Evolutionary conservation across 2,329 filamentous ascomycete genomes (phyloP).

Genomic region (Monosporascus sp.): DNA sequence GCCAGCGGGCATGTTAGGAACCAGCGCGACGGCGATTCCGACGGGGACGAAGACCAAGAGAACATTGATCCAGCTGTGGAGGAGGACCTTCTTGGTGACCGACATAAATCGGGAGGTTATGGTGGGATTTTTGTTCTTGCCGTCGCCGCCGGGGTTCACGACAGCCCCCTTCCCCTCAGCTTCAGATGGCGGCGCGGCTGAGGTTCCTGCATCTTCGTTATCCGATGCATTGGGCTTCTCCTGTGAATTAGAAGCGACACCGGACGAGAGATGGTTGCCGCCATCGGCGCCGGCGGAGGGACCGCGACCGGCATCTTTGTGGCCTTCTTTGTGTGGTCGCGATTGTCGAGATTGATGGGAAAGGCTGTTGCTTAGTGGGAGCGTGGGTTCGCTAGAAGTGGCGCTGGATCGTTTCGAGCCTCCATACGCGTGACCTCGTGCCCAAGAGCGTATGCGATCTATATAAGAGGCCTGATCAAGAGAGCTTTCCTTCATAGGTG

Average conservation of each 20-base stretch:
- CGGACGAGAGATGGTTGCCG: slow-evolving; percentile 13
- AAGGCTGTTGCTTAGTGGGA: slow-evolving; percentile 31
- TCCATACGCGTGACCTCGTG: slow-evolving; percentile 51
- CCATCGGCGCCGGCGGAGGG: slow-evolving; percentile 11
- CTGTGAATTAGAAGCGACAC: slow-evolving; percentile 19
- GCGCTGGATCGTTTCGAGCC: slow-evolving; percentile 34
- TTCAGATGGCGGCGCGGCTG: slow-evolving; percentile 36
- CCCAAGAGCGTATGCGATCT: slow-evolving; percentile 53
- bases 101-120: slow-evolving; percentile 32
- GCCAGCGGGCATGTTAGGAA: slow-evolving; percentile 48
- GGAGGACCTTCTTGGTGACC: slow-evolving; percentile 55
- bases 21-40: slow-evolving; percentile 60
- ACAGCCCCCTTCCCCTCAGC: slow-evolving; percentile 52
- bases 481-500: slow-evolving; percentile 58
- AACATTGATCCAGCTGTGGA: slow-evolving; percentile 73
- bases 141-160: slow-evolving; percentile 34
- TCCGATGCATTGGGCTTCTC: slow-evolving; percentile 13
- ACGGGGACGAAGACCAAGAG: slow-evolving; percentile 73
- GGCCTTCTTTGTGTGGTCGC: slow-evolving; percentile 6
- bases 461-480: slow-evolving; percentile 43
- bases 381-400: slow-evolving; percentile 32
- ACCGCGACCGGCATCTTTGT: slow-evolving; percentile 16
- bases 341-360: slow-evolving; percentile 18
- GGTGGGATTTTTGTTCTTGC: slow-evolving; percentile 23
- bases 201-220: slow-evolving; percentile 28